phyloP scores from a whole-genome alignment of 78 protist species.

The Dictyostelium purpureum region DNA sequence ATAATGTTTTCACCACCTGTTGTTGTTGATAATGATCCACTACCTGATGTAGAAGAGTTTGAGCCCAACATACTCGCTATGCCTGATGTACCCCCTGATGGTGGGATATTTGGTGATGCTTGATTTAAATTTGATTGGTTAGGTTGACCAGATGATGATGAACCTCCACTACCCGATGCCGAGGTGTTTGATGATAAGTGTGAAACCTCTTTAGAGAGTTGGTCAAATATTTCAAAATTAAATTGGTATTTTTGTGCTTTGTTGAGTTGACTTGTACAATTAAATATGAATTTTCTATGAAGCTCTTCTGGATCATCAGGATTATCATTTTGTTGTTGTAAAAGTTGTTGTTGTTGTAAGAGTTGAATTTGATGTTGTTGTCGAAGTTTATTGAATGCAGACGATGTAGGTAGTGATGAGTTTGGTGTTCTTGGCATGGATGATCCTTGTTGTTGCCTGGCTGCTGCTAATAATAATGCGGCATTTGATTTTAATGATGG shows the following conservation, averaged over 20 bases:
- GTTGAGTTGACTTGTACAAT: slow-evolving; percentile 49
- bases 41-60: not conserved
- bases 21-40: not conserved
- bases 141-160: too few relatives aligned
- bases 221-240: slow-evolving; percentile 39
- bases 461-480: not conserved
- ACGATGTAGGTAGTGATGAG: slow-evolving; percentile 6
- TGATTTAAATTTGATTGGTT: not conserved
- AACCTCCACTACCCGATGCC: not conserved
- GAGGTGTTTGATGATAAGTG: not conserved
- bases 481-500: not conserved
- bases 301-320: not conserved
- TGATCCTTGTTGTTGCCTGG: not conserved
- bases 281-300: not conserved
- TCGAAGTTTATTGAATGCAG: not conserved
- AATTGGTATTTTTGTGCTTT: slow-evolving; percentile 69
- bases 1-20: slow-evolving; percentile 43
- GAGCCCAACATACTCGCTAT: not conserved
- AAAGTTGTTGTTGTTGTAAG: not conserved
- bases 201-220: slow-evolving; percentile 33
- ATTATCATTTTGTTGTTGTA: not conserved
- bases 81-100: not conserved
- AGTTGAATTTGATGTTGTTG: slow-evolving; percentile 4
- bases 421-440: not conserved
- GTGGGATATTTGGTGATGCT: not conserved